A percentile compares a stretch with the other conserved stretches of the same genome.
These are phyloP conservation scores for Sequoiadendron giganteum DNA, from an alignment of 75 land plant genomes.

Conservation along the genomic window DNA sequence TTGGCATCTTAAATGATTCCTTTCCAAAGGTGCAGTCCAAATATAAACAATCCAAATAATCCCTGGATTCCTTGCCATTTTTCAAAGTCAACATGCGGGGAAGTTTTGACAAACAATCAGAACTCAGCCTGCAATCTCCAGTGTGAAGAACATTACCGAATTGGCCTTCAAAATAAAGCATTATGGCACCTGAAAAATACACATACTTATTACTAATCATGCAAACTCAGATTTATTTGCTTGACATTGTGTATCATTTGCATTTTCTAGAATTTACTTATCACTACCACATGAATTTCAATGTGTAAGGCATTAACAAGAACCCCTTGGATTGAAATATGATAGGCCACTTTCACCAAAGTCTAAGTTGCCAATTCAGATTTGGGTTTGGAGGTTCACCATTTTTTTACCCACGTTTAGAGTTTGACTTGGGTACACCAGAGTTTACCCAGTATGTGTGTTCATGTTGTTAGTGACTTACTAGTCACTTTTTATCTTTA, in stretches of 20 bases:
- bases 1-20: slow-evolving; percentile 47
- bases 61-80: slow-evolving; percentile 26
- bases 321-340: not conserved
- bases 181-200: slow-evolving; percentile 66
- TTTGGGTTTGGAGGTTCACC: no score
- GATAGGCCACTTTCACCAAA: not conserved
- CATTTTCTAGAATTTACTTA: not conserved
- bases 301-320: not conserved
- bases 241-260: not conserved
- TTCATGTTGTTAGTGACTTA: no score
- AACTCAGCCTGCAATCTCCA: slow-evolving; percentile 81
- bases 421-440: no score
- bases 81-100: slow-evolving; percentile 44
- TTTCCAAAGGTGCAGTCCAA: slow-evolving; percentile 87
- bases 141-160: slow-evolving; percentile 88
- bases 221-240: not conserved
- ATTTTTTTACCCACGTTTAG: no score
- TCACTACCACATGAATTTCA: not conserved
- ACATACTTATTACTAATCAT: slow-evolving; percentile 6
- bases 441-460: no score
- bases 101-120: slow-evolving; percentile 65
- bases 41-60: slow-evolving; percentile 63
- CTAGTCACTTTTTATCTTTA: no score
- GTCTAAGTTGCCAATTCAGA: not conserved
- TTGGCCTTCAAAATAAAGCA: slow-evolving; percentile 87